Base-by-base conservation (phyloP, 176 grass and related monocot species). In the Hsuehochloa calcarea region DNA sequence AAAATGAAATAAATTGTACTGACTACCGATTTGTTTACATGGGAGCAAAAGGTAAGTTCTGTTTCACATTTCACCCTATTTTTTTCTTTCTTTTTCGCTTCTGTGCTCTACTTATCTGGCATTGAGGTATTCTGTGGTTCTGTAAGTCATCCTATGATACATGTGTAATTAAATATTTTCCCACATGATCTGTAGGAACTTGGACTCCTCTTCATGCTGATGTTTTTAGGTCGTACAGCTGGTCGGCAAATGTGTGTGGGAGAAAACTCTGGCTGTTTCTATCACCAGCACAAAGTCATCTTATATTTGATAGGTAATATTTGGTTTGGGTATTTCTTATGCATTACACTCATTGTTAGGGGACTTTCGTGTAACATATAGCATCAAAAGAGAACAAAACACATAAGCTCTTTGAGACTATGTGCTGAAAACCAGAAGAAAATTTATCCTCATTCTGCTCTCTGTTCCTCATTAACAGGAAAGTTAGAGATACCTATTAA, bases 21-120 rank as follows among this genome's bases (percentile, higher is more conserved):
- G 91, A 98, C 65, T 98, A 98, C 74, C 85, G 93, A n/a, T 98
- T 98, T 88, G 93, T 95, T 90, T 98, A 95, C 89, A 95, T 98
- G 85, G 95, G 95, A 51, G 26, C 80, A 80, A 95, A 98, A 95
- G 91, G 95, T 97, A 90, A 81, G 25, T 62, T 64, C 4, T 81
- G 55, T 75, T 81, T 70, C 23, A 54, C 0, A 23, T 80, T 16
- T 47, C 12, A n/a, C 12, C 37, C 40, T 80, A 26, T 16, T 50
- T 50, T 49, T 15, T 16, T 50, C 47, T 50, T 50, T 50, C 12
- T 47, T 39, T 20, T 74, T 80, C 15, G 25, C 13, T 27, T 89
- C 27, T 47, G 7, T 61, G 38, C 11, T 47, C 14, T 47, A 47
- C n/a, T 65, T 70, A 58, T 44, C 38, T 51, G 39, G 13, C 19